Evolutionary conservation across 148 eudicot genomes (phyloP), one percentile per base, ranked within the genome.

Genomic region (Spergularia marina): DNA sequence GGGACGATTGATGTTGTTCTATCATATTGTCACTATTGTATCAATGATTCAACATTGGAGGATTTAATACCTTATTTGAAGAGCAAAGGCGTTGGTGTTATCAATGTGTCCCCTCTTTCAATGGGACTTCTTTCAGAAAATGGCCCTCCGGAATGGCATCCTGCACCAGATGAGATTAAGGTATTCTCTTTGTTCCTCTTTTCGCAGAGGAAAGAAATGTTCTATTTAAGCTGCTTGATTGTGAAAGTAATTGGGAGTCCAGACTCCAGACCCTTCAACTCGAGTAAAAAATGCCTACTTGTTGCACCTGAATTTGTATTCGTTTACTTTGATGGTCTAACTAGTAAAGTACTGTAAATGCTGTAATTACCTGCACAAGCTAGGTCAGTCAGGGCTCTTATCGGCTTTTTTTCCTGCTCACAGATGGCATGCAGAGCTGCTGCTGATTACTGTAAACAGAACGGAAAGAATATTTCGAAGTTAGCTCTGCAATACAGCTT

Each of bases 131-230:
- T 88, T 75, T 92, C 99, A 8, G 99, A 91, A 77, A 83, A 66
- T 77, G 99, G 98, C 52, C 94, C 97, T 74, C 99, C 99, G 12
- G 94, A 89, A 60, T 92, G 99, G 99, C 99, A 96, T 81, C 99
- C 99, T 76, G 99, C 99, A 79, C 84, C 99, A 57, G 74, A 85
- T 52, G 97, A 89, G 76, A 83, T 96, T 39, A 89, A 92, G 97
- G 99, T 92, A 41, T 52, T 69, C 72, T 53, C 53, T 68, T 53
- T 72, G 68, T 30, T 36, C 70, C 52, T 30, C 36, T 30, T 23
- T 30, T n/a, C n/a, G n/a, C n/a, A n/a, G n/a, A n/a, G n/a, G n/a
- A n/a, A n/a, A n/a, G n/a, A n/a, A n/a, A n/a, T n/a, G n/a, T n/a
- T n/a, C n/a, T n/a, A n/a, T n/a, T 30, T 30, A 3, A 30, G 36